Evolutionary conservation across 331 rosid species (phyloP), one percentile per base, ranked within the genome.

Genomic region (Arachis monticola): DNA sequence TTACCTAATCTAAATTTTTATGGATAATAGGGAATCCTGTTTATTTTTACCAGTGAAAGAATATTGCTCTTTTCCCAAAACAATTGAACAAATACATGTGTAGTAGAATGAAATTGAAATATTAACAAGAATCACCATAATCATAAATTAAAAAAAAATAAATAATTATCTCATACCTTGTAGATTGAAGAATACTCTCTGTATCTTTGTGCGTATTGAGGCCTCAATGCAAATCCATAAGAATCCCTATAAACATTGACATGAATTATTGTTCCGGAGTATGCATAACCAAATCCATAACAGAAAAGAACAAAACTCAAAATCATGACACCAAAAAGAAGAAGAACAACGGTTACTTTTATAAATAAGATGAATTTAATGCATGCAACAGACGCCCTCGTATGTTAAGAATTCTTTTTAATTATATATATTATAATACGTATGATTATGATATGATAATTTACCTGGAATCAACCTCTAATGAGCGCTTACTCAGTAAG

Each of bases 391-490:
- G 0, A 35, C 4, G 3, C 5, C 4, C 40, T 4, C 40, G 4
- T 35, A 35, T 35, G 40, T 35, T 35, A 35, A 35, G 3, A 3
- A 35, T 35, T 35, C 4, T 35, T 35, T 35, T 35, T 35, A 35
- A 2, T 35, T 2, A 35, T 35, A 35, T 35, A 35, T 3, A 35
- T 35, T 2, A 35, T 35, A 35, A 35, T 35, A 35, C 4, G 3
- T 35, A 35, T 35, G 40, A 35, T 35, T 55, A 57, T 27, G 27
- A 53, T n/a, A 35, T 14, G 59, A 5, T 27, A 35, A 69, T 42
- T 72, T 76, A 92, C 99, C 97, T 94, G 87, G 93, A 91, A 92
- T 90, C 97, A 80, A 88, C 91, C 87, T 88, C 99, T 93, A 94
- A 92, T 9, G 87, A 73, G 78, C 99, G 97, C 85, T 88, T 91